Conservation (phyloP, 345 rosid genomes). For the Acer yangbiense region DNA sequence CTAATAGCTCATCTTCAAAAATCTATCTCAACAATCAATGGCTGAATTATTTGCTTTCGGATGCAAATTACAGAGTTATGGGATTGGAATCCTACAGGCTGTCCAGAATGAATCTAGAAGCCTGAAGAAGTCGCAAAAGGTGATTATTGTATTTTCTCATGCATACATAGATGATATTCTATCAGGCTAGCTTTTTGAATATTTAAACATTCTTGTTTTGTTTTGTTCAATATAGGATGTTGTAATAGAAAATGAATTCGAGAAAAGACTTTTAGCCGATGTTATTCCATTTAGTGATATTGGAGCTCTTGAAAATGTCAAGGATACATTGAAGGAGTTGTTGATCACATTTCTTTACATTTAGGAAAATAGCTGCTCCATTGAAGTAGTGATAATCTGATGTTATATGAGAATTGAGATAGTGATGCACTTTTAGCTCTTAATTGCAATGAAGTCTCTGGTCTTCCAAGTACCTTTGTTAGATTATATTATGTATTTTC, state of each 20-base stretch:
- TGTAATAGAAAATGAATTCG: slow-evolving; percentile 82
- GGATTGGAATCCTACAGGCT: slow-evolving; percentile 66
- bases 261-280: slow-evolving; percentile 74
- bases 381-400: background rate
- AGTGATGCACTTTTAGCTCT: background rate
- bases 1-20: slow-evolving; percentile 21
- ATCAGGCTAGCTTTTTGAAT: background rate
- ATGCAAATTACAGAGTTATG: slow-evolving; percentile 34
- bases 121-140: slow-evolving; percentile 87
- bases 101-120: slow-evolving; percentile 70
- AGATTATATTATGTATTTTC: slow-evolving; percentile 3
- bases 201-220: background rate
- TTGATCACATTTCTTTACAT: slow-evolving; percentile 33
- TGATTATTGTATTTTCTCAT: slow-evolving; percentile 25
- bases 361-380: slow-evolving; percentile 1
- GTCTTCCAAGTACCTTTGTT: background rate
- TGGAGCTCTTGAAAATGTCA: slow-evolving; percentile 90
- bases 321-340: slow-evolving; percentile 87
- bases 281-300: slow-evolving; percentile 85
- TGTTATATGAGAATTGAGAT: background rate
- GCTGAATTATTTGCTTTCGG: slow-evolving; percentile 23
- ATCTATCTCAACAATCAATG: slow-evolving; percentile 15
- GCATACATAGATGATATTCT: background rate
- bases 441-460: background rate
- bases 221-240: slow-evolving; percentile 59